A percentile compares a stretch with the other conserved stretches of the same genome.
Evolutionary conservation across 805 yeast genomes (phyloP).

Genomic region (Wickerhamomyces ciferrii): DNA sequence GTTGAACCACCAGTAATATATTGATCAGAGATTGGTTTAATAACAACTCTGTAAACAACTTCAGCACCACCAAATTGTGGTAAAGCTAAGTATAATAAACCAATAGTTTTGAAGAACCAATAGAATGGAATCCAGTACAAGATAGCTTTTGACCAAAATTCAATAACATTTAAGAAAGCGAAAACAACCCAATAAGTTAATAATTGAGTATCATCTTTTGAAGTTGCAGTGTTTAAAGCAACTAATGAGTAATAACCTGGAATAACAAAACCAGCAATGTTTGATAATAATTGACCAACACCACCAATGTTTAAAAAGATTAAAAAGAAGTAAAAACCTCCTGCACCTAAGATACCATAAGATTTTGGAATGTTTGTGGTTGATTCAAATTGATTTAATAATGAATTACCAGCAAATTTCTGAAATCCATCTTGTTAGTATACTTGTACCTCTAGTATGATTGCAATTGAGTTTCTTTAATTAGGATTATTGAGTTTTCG

Average conservation of each 20-base stretch:
- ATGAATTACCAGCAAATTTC: slow-evolving; percentile 15
- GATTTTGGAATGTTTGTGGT: slow-evolving; percentile 63
- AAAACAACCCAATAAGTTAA: slow-evolving; percentile 99
- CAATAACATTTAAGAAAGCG: slow-evolving; percentile 84
- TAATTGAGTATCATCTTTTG: slow-evolving; percentile 79
- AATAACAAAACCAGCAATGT: slow-evolving; percentile 82
- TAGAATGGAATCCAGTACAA: slow-evolving; percentile 96
- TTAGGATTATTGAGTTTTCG: too few species aligned
- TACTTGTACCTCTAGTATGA: too few species aligned
- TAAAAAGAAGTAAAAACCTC: slow-evolving; percentile 62
- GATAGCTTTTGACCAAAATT: slow-evolving; percentile 93
- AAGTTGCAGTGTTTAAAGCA: slow-evolving; percentile 69
- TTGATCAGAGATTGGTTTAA: slow-evolving; percentile 58
- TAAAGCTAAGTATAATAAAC: slow-evolving; percentile 81
- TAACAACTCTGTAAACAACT: slow-evolving; percentile 54
- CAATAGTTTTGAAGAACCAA: slow-evolving; percentile 86
- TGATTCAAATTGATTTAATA: slow-evolving; percentile 20
- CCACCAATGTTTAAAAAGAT: slow-evolving; percentile 92
- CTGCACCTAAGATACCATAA: slow-evolving; percentile 68
- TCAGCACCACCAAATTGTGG: slow-evolving; percentile 88
- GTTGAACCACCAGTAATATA: slow-evolving; percentile 23
- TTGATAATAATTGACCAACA: slow-evolving; percentile 88
- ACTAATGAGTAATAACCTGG: slow-evolving; percentile 87
- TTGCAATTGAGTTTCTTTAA: background rate
- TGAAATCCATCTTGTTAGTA: slow-evolving; percentile 1